Percentiles rank a stretch among this genome's conserved stretches.
Evolutionary conservation across 164 flowering plant species (phyloP).

Genomic region (Nymphaea colorata): DNA sequence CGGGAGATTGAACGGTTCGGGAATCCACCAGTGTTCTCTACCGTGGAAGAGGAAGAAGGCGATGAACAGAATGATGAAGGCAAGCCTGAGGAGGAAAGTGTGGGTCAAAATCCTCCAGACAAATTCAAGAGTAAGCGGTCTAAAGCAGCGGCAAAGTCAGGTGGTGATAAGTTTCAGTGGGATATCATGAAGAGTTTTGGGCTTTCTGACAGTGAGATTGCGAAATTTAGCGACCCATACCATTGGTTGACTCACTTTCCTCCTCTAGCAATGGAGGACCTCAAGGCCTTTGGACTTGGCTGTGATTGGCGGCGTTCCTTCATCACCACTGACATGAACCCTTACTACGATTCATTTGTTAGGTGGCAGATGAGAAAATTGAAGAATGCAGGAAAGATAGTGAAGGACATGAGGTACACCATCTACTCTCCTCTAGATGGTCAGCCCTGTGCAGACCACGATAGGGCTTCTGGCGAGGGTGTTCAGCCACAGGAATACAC

Average conservation of each 20-base stretch:
- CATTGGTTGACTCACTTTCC: conserved; percentile 74
- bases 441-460: conserved; percentile 96
- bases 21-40: conserved; percentile 50
- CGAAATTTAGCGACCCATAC: conserved; percentile 55
- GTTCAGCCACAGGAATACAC: conserved; percentile 89
- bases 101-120: conserved; percentile 23
- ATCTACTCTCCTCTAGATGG: conserved; percentile 80
- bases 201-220: conserved; percentile 56
- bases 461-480: conserved; percentile 87
- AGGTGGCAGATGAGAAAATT: conserved; percentile 87
- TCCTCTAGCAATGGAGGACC: conserved; percentile 69
- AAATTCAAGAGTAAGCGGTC: conserved; percentile 65
- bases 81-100: conserved; percentile 22
- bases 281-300: conserved; percentile 81
- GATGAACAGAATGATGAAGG: conserved; percentile 3
- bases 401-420: conserved; percentile 65
- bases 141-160: conserved; percentile 45
- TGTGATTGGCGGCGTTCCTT: conserved; percentile 91
- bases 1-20: conserved; percentile 50
- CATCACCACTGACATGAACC: conserved; percentile 73
- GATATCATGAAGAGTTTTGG: conserved; percentile 78
- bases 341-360: conserved; percentile 70
- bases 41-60: conserved; percentile 21
- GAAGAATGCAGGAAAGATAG: conserved; percentile 73
- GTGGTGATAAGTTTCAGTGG: conserved; percentile 50